A percentile compares a stretch with the other conserved stretches of the same genome.
These are phyloP conservation scores for Russula compacta DNA, from an alignment of 768 basidiomycete species.

Conservation along the genomic window DNA sequence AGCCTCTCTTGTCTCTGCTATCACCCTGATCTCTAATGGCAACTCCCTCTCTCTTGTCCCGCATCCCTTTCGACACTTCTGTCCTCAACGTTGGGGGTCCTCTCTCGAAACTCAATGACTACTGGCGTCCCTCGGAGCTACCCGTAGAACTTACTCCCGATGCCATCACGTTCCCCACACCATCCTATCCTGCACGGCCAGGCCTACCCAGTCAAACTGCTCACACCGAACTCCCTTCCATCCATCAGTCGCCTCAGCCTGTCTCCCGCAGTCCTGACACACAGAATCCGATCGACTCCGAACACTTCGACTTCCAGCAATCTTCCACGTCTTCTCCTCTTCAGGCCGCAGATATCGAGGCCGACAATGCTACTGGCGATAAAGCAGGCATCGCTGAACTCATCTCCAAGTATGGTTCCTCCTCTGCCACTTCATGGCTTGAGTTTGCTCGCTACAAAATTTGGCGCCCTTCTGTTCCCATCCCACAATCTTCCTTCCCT, in stretches of 20 bases:
- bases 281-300: neutral
- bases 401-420: slow-evolving; percentile 57
- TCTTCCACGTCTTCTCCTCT: neutral
- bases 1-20: neutral
- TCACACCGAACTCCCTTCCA: neutral
- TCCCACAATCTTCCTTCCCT: slow-evolving; percentile 41
- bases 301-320: slow-evolving; percentile 7
- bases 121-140: neutral
- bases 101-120: slow-evolving; percentile 1
- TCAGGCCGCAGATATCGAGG: slow-evolving; percentile 1
- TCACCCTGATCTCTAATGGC: neutral
- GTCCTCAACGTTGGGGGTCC: neutral
- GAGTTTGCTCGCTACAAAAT: slow-evolving; percentile 41
- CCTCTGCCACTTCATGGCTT: slow-evolving; percentile 62
- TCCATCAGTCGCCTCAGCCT: neutral
- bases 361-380: slow-evolving; percentile 6
- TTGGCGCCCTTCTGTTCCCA: slow-evolving; percentile 56
- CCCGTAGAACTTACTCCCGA: neutral
- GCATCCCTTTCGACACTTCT: slow-evolving; percentile 8
- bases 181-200: neutral
- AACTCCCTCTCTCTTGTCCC: slow-evolving; percentile 5
- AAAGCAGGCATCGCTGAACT: slow-evolving; percentile 27
- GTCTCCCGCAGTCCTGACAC: neutral
- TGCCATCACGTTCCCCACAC: neutral
- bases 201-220: neutral